These are phyloP conservation scores for Geopyxis carbonaria DNA, from an alignment of 495 filamentous ascomycete genomes.

Conservation along the genomic window DNA sequence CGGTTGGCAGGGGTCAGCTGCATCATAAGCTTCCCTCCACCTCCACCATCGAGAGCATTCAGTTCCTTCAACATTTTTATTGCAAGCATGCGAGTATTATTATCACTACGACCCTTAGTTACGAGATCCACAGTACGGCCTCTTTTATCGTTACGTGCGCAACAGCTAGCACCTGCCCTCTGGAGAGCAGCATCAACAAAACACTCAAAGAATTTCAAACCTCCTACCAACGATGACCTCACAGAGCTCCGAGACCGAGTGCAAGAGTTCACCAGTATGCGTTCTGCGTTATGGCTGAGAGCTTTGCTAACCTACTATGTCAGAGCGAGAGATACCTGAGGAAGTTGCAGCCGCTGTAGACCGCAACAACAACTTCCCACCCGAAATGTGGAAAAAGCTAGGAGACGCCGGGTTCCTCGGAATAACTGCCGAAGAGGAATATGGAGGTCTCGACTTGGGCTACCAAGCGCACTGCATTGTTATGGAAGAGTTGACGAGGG, in stretches of 20 bases:
- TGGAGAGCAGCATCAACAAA: constrained; percentile 47
- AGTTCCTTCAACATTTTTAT: too few relatives aligned
- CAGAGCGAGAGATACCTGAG: constrained; percentile 57
- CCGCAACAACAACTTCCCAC: constrained; percentile 71
- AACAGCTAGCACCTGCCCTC: background rate
- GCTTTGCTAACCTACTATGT: background rate
- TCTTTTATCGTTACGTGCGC: too few relatives aligned
- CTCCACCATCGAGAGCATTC: too few relatives aligned
- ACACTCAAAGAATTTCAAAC: constrained; percentile 66
- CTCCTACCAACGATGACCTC: constrained; percentile 60
- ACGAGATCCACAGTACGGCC: too few relatives aligned
- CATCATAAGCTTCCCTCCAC: too few relatives aligned
- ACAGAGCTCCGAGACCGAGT: constrained; percentile 74
- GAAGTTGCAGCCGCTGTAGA: constrained; percentile 70
- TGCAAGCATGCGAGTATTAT: too few relatives aligned
- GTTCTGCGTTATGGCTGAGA: background rate
- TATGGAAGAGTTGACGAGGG: constrained; percentile 66
- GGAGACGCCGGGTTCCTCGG: constrained; percentile 84
- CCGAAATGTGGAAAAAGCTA: constrained; percentile 83
- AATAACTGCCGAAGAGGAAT: constrained; percentile 85
- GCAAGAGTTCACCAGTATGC: constrained; percentile 66
- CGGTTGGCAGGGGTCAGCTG: too few relatives aligned
- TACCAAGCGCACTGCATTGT: constrained; percentile 96
- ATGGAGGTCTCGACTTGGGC: constrained; percentile 78
- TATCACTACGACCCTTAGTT: too few relatives aligned